phyloP scores from a whole-genome alignment of 495 filamentous ascomycete species.

The Podospora tetraspora region DNA sequence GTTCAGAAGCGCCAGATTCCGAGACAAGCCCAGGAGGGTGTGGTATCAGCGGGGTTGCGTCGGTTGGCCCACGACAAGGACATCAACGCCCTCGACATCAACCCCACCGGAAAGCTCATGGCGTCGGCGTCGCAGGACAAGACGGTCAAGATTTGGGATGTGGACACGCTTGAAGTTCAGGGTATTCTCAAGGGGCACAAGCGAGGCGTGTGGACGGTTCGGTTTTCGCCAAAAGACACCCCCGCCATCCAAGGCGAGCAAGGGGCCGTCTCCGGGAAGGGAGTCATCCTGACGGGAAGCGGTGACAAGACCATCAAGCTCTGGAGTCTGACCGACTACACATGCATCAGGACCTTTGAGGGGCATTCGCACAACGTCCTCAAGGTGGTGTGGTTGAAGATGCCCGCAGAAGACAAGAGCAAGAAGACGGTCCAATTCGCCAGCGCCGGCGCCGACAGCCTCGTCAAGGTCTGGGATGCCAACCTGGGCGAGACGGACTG shows the following conservation, averaged over 20 bases:
- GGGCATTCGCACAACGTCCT: constrained; percentile 93
- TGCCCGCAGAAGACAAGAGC: constrained; percentile 45
- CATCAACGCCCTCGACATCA: constrained; percentile 89
- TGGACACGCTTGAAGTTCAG: constrained; percentile 77
- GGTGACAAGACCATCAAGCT: constrained; percentile 95
- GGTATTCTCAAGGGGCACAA: constrained; percentile 89
- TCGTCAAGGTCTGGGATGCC: constrained; percentile 94
- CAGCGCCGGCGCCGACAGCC: constrained; percentile 86
- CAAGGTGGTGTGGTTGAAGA: constrained; percentile 84
- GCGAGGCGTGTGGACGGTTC: constrained; percentile 90
- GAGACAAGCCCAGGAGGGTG: constrained; percentile 35
- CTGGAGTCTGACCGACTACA: constrained; percentile 91
- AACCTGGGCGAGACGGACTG: constrained; percentile 70
- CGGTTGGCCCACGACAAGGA: constrained; percentile 97
- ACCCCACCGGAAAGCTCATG: constrained; percentile 63
- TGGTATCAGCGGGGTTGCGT: constrained; percentile 61
- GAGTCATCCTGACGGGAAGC: constrained; percentile 77
- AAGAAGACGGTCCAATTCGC: constrained; percentile 62
- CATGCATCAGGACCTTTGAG: constrained; percentile 88
- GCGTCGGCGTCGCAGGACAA: constrained; percentile 95
- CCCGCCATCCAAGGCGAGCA: constrained; percentile 66
- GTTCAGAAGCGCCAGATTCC: constrained; percentile 83
- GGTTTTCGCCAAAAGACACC: constrained; percentile 73
- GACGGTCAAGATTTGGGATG: constrained; percentile 93
- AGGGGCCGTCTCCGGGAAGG: constrained; percentile 59